These are phyloP conservation scores for Geosmithia morbida DNA, from an alignment of 2,329 filamentous ascomycete species.

Conservation along the genomic window DNA sequence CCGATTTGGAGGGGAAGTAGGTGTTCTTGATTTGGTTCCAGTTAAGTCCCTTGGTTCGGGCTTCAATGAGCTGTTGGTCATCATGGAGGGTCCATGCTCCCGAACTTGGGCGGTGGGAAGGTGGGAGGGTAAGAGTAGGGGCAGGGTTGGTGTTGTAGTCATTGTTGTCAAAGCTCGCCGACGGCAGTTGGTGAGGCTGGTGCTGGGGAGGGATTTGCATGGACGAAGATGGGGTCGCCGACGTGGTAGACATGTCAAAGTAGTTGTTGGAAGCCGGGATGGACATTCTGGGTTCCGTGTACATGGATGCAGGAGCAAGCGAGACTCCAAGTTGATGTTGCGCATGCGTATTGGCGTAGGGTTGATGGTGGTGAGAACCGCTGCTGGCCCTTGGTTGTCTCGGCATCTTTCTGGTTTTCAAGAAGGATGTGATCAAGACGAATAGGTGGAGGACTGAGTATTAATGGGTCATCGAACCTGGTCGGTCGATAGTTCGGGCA, in stretches of 20 bases:
- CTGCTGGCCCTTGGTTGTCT: slow-evolving; percentile 2
- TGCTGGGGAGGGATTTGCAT: slow-evolving; percentile 15
- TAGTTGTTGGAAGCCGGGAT: slow-evolving; percentile 20
- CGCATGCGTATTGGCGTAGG: slow-evolving; percentile 7
- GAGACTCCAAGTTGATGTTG: slow-evolving; percentile 24
- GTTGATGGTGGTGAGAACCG: slow-evolving; percentile 1
- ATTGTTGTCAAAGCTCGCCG: slow-evolving; percentile 23
- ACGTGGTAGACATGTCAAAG: slow-evolving; percentile 20
- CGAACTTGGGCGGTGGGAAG: slow-evolving; percentile 38
- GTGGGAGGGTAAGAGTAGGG: slow-evolving; percentile 14
- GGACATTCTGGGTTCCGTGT: slow-evolving; percentile 24
- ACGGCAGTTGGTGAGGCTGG: slow-evolving; percentile 7
- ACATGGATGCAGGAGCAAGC: slow-evolving; percentile 25
- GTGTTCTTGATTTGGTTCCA: slow-evolving; percentile 68
- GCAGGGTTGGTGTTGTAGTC: slow-evolving; percentile 19
- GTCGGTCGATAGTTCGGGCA: not conserved
- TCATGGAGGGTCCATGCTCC: slow-evolving; percentile 61
- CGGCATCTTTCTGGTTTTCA: slow-evolving; percentile 1
- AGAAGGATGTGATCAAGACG: not conserved
- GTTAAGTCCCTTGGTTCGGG: slow-evolving; percentile 62
- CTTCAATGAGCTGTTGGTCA: slow-evolving; percentile 57
- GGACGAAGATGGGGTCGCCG: slow-evolving; percentile 10
- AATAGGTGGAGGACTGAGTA: not conserved
- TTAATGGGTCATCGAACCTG: not conserved
- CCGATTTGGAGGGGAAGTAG: slow-evolving; percentile 63